phyloP scores from a whole-genome alignment of 495 filamentous ascomycete genomes.

The Terfezia boudieri region DNA sequence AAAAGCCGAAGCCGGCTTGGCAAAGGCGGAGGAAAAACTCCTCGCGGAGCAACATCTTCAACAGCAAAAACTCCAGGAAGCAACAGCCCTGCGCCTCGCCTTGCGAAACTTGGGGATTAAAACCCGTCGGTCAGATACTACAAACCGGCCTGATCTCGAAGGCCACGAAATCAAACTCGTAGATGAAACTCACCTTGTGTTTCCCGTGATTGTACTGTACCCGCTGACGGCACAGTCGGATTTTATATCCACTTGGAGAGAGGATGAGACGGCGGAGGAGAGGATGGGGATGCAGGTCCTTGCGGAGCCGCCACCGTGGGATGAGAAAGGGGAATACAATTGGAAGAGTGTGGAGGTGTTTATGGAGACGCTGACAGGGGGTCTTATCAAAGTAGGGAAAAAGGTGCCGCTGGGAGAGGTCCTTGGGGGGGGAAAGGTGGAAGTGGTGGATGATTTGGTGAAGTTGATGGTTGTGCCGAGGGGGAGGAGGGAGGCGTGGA shows the following conservation, averaged over 20 bases:
- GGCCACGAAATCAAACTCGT: conserved; percentile 50
- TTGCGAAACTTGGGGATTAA: conserved; percentile 22
- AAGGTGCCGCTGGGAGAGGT: conserved; percentile 54
- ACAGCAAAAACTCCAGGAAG: conserved; percentile 29
- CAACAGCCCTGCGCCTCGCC: conserved; percentile 35
- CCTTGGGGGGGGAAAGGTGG: conserved; percentile 52
- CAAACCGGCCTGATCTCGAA: conserved; percentile 64
- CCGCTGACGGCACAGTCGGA: conserved; percentile 54
- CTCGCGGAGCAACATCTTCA: conserved; percentile 24
- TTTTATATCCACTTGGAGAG: conserved; percentile 67
- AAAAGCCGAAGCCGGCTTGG: conserved; percentile 29
- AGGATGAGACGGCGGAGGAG: conserved; percentile 42
- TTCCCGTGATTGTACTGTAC: conserved; percentile 69
- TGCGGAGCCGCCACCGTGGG: conserved; percentile 57
- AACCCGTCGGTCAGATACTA: conserved; percentile 44
- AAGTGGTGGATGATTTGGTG: conserved; percentile 70
- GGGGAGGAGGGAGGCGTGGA: conserved; percentile 42
- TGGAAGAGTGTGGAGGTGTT: conserved; percentile 55
- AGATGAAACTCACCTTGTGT: conserved; percentile 41
- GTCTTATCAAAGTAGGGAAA: conserved; percentile 74
- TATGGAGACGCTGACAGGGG: conserved; percentile 60
- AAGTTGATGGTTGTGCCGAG: conserved; percentile 59
- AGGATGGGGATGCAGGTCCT: conserved; percentile 58
- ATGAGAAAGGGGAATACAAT: conserved; percentile 42
- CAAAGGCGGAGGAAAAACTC: conserved; percentile 5